Percentiles rank a stretch among this genome's conserved stretches.
These are phyloP conservation scores for Fusarium oxysporum DNA, from an alignment of 2,329 filamentous ascomycete genomes.

Conservation along the genomic window DNA sequence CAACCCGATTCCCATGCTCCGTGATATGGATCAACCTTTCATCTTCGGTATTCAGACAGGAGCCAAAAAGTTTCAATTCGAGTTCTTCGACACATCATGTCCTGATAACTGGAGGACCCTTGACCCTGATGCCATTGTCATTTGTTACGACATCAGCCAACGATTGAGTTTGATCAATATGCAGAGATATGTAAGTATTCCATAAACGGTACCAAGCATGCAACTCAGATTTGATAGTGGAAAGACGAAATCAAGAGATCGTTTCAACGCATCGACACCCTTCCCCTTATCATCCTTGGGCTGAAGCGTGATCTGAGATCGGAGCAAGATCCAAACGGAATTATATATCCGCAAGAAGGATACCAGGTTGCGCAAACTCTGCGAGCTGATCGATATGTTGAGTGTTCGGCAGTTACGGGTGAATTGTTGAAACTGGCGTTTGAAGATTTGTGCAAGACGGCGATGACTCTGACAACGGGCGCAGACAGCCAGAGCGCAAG, in stretches of 20 bases:
- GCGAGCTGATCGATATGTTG: slow-evolving; percentile 71
- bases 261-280: slow-evolving; percentile 59
- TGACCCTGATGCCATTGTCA: slow-evolving; percentile 66
- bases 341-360: slow-evolving; percentile 71
- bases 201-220: background rate
- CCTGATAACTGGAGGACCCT: slow-evolving; percentile 70
- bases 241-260: slow-evolving; percentile 63
- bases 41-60: slow-evolving; percentile 64
- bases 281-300: slow-evolving; percentile 68
- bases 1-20: slow-evolving; percentile 61
- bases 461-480: slow-evolving; percentile 59
- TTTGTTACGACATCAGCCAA: slow-evolving; percentile 72
- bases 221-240: slow-evolving; percentile 59
- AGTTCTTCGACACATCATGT: slow-evolving; percentile 70
- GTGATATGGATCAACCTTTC: slow-evolving; percentile 71
- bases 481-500: slow-evolving; percentile 66
- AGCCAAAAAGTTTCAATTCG: slow-evolving; percentile 60
- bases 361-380: slow-evolving; percentile 68
- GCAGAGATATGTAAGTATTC: slow-evolving; percentile 62
- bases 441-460: slow-evolving; percentile 70
- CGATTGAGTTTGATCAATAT: slow-evolving; percentile 69
- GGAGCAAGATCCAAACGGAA: slow-evolving; percentile 68
- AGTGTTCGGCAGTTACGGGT: slow-evolving; percentile 71
- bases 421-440: slow-evolving; percentile 68
- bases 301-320: slow-evolving; percentile 71